phyloP scores from a whole-genome alignment of 306 rosid species.

The Citrullus amarus region DNA sequence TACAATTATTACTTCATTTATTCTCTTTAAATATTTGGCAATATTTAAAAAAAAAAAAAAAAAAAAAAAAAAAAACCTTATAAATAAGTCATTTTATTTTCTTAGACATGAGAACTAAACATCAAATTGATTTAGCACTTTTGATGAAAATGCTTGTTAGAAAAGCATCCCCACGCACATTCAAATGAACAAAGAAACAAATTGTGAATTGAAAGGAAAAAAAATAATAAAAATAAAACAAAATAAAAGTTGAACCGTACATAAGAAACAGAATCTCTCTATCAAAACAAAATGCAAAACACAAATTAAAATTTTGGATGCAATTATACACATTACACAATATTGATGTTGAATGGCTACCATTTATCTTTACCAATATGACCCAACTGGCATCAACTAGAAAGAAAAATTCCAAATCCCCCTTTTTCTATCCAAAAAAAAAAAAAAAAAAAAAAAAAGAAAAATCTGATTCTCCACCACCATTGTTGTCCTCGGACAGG shows the following conservation, averaged over 20 bases:
- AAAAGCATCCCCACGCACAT: background rate
- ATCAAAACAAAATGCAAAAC: background rate
- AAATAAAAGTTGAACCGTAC: background rate
- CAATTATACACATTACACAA: conserved; percentile 3
- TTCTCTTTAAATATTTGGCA: background rate
- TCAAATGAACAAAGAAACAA: background rate
- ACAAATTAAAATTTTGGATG: background rate
- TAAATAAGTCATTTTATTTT: background rate
- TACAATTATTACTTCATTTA: background rate
- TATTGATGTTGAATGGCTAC: background rate
- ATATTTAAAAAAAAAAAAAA: background rate
- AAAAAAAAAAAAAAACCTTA: background rate
- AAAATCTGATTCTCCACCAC: conserved; percentile 10
- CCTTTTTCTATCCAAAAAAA: background rate
- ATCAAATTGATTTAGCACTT: background rate
- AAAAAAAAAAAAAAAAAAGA: background rate
- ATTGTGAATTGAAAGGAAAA: background rate
- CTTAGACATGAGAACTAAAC: background rate
- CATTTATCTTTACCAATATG: background rate
- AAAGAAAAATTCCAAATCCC: background rate
- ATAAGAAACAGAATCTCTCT: background rate
- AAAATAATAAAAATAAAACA: background rate
- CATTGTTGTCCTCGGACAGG: background rate
- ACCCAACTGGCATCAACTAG: conserved; percentile 8
- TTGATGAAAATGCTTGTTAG: background rate